A percentile compares a stretch with the other conserved stretches of the same genome.
phyloP scores from a whole-genome alignment of 192 early-diverging fungal genomes.

The Backusella tarrabulga region DNA sequence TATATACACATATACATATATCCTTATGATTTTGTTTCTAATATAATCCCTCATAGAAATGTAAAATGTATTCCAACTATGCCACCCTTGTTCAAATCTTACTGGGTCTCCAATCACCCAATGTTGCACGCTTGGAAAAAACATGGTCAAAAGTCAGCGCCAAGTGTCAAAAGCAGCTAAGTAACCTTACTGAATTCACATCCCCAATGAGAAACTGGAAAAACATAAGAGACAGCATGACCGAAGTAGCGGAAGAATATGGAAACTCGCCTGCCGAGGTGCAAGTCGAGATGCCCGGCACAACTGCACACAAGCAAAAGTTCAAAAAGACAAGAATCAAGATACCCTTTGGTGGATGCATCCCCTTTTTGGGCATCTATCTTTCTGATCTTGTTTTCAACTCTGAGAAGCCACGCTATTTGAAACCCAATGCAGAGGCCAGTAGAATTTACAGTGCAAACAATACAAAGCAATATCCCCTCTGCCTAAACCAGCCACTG shows the following conservation, averaged over 20 bases:
- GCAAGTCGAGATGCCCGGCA: conserved; percentile 30
- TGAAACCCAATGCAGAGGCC: conserved; percentile 2
- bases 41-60: conserved; percentile 40
- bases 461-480: neutral
- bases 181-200: conserved; percentile 50
- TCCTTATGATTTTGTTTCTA: neutral
- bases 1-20: neutral
- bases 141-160: conserved; percentile 53
- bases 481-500: conserved; percentile 32
- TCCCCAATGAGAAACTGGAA: conserved; percentile 58
- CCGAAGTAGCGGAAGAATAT: conserved; percentile 49
- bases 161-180: conserved; percentile 41
- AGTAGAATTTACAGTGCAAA: conserved; percentile 13
- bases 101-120: conserved; percentile 55
- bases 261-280: conserved; percentile 44
- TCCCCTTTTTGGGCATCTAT: conserved; percentile 61
- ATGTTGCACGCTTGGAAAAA: conserved; percentile 48
- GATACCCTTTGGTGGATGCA: conserved; percentile 52
- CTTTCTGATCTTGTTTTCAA: conserved; percentile 60
- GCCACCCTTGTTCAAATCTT: conserved; percentile 63
- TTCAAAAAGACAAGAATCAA: conserved; percentile 29
- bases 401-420: conserved; percentile 46
- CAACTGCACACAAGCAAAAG: conserved; percentile 12
- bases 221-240: conserved; percentile 57
- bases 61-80: conserved; percentile 58